Evolutionary conservation across 1,139 yeast genomes (phyloP), one percentile per base, ranked within the genome.

Genomic region (Komagataea norvegica): DNA sequence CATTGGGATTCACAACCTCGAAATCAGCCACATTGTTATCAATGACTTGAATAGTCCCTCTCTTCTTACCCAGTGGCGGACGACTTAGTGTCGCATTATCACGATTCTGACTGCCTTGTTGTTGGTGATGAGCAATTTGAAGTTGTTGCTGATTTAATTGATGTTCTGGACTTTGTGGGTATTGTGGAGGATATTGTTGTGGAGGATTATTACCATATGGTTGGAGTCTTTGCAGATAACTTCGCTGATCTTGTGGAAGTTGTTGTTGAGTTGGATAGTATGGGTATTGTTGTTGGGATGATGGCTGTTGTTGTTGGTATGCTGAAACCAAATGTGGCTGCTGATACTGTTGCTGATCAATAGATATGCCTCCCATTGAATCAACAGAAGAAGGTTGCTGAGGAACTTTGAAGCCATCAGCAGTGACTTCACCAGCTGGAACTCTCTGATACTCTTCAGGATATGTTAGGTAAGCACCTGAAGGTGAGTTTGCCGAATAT

Each of bases 21-120:
- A 32, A 29, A 10, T 31, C 35, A 15, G n/a, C 17, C 9, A 29
- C 27, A 3, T 23, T 19, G 8, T 9, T 25, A 13, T 36, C 40
- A 20, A 36, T 31, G 14, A 26, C 40, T 24, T 32, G 33, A 21
- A 36, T 29, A 8, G 40, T 29, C 7, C 40, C 40, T 19, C 36
- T 29, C 19, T 34, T 32, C 17, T 25, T 29, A n/a, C n/a, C n/a
- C 22, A 29, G 9, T 3, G 26, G n/a, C 1, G 38, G 33, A 16
- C 30, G 32, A n/a, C 18, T 23, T n/a, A n/a, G n/a, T n/a, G n/a
- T n/a, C 6, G 11, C 29, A 13, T n/a, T 28, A 17, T 14, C 8
- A 9, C 8, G 26, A 5, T 17, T 13, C 30, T 15, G 17, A 13
- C 13, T 29, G 16, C 19, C 24, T 16, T 21, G 18, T 16, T 27